Evolutionary conservation across 495 filamentous ascomycete species (phyloP).

Genomic region (Neurospora hispaniola): DNA sequence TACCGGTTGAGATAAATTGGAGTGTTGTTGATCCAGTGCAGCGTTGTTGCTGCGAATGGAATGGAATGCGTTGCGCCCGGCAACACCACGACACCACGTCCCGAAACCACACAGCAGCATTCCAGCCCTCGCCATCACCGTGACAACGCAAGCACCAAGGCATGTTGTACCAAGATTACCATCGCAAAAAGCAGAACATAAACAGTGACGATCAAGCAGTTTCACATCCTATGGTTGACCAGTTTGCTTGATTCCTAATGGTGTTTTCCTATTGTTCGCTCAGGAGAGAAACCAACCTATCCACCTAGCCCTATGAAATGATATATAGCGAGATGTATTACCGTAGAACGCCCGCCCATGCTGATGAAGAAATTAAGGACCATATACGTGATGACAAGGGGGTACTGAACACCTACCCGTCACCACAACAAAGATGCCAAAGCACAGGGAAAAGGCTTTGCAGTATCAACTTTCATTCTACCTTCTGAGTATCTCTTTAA

Average conservation of each 20-base stretch:
- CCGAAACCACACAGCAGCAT: not conserved
- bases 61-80: conserved; percentile 12
- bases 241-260: not conserved
- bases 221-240: not conserved
- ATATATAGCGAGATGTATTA: not conserved
- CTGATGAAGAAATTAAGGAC: not conserved
- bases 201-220: no score
- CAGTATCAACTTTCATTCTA: not conserved
- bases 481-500: not conserved
- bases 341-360: not conserved
- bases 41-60: not conserved
- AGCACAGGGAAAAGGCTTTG: not conserved
- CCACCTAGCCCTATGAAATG: not conserved
- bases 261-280: not conserved
- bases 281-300: not conserved
- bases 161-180: not conserved
- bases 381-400: not conserved
- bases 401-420: not conserved
- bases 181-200: no score
- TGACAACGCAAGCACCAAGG: not conserved
- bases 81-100: conserved; percentile 1
- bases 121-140: not conserved
- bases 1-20: not conserved
- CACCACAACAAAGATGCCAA: not conserved
- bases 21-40: not conserved